These are phyloP conservation scores for Termitomyces eurrhizus DNA, from an alignment of 768 basidiomycete species.

Conservation along the genomic window DNA sequence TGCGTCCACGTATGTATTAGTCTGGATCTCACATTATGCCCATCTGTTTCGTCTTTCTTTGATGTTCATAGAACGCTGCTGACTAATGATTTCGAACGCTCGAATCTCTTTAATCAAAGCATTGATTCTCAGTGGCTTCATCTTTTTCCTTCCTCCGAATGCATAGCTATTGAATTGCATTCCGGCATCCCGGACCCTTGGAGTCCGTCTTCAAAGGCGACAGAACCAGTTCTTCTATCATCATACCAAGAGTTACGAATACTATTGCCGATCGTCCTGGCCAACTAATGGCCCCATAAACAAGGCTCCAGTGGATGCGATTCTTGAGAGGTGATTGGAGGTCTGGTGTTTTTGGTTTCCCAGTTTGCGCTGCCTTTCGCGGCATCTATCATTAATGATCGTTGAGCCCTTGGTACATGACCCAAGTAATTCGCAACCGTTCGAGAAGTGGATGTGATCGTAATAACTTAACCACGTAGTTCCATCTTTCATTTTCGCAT, in stretches of 20 bases:
- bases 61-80: background rate
- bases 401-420: no score
- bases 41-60: background rate
- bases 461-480: background rate
- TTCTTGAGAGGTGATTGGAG: background rate
- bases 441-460: no score
- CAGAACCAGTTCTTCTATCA: background rate
- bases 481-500: background rate
- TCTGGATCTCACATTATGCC: background rate
- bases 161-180: no score
- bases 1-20: background rate
- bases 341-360: no score
- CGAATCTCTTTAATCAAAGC: no score
- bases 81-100: background rate
- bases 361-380: no score
- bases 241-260: no score
- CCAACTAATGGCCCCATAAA: no score
- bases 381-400: no score
- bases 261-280: no score
- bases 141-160: background rate
- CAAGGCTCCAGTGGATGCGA: background rate
- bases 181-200: background rate
- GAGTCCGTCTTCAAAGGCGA: background rate
- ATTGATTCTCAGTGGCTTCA: background rate
- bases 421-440: no score